Conservation (phyloP, 1,139 yeast genomes). For the Hyphopichia khmerensis region DNA sequence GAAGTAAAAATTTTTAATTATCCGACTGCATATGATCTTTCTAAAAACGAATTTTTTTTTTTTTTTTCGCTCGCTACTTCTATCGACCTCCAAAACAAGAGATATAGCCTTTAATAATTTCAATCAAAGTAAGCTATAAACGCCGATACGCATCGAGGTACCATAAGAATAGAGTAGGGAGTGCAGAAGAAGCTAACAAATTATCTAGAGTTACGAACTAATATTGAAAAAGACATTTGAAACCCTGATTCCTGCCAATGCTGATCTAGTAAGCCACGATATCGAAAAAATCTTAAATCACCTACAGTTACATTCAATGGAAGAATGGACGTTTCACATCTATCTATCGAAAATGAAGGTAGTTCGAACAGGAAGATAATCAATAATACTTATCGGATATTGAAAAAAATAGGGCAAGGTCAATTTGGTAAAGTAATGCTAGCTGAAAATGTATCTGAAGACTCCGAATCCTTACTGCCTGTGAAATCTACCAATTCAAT, state of each 20-base stretch:
- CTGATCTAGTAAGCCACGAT: not conserved
- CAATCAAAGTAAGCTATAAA: too few relatives aligned
- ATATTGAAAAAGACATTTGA: not conserved
- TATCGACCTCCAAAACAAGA: not conserved
- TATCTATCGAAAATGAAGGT: slow-evolving; percentile 32
- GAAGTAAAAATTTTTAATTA: not conserved
- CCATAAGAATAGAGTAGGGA: too few relatives aligned
- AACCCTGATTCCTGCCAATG: not conserved
- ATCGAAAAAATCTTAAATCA: not conserved
- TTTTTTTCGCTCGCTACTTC: not conserved
- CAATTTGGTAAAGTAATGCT: slow-evolving; percentile 45
- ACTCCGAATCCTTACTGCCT: slow-evolving; percentile 2
- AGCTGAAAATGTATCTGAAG: slow-evolving; percentile 18
- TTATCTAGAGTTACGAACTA: too few relatives aligned
- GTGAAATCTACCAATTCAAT: not conserved
- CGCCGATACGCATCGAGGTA: too few relatives aligned
- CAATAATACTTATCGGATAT: slow-evolving; percentile 32
- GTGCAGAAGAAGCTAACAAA: too few relatives aligned
- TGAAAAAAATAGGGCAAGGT: slow-evolving; percentile 45
- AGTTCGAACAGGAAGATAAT: slow-evolving; percentile 32
- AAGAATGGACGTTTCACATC: slow-evolving; percentile 25
- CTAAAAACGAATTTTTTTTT: not conserved
- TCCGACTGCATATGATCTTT: too few relatives aligned
- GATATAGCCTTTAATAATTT: too few relatives aligned
- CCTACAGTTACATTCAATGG: not conserved